A percentile compares a stretch with the other conserved stretches of the same genome.
Evolutionary conservation across 305 asterid species (phyloP).

Genomic region (Galium porrigens): DNA sequence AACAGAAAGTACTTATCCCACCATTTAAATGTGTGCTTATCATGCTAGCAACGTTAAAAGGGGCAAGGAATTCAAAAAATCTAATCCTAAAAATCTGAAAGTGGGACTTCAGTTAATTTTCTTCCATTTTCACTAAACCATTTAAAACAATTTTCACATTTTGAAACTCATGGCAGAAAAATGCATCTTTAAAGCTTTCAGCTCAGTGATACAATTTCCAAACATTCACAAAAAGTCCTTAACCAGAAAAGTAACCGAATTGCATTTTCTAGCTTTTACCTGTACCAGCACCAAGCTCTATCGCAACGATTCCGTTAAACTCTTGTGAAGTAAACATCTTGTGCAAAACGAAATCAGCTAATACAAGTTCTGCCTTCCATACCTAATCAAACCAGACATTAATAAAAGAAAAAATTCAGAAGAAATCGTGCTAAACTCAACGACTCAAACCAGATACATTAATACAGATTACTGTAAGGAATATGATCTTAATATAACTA

Average conservation of each 20-base stretch:
- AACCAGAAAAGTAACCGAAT: background rate
- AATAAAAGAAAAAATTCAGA: conserved; percentile 4
- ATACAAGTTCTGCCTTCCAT: conserved; percentile 79
- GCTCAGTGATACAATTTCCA: background rate
- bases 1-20: conserved; percentile 6
- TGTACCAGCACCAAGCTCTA: conserved; percentile 91
- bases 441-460: background rate
- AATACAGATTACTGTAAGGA: background rate
- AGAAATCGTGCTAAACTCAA: background rate
- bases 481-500: background rate
- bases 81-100: background rate
- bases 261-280: conserved; percentile 27
- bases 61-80: background rate
- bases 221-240: background rate
- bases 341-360: conserved; percentile 81
- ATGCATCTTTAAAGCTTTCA: background rate
- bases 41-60: background rate
- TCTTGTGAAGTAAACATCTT: conserved; percentile 40
- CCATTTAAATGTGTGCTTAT: conserved; percentile 2
- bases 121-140: background rate
- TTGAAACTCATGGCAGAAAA: background rate
- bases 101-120: background rate
- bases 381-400: conserved; percentile 29
- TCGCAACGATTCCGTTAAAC: conserved; percentile 50
- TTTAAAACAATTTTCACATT: background rate